Base-by-base conservation (phyloP, 1,284 basidiomycete genomes). In the Xerocomus nothofagi region DNA sequence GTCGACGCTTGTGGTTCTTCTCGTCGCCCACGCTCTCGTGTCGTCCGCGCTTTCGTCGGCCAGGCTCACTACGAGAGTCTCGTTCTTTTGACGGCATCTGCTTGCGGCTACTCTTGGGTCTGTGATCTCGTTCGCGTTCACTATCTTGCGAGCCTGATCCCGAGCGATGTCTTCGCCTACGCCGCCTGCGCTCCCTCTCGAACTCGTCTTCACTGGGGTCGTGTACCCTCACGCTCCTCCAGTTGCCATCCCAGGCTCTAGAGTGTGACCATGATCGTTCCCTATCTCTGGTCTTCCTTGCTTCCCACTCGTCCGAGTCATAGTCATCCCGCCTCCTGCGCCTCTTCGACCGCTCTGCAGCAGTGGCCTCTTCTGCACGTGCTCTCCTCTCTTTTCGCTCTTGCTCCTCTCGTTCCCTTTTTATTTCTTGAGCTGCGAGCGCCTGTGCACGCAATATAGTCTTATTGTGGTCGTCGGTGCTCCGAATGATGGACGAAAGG, bases 401-500 rank as follows among this genome's bases (percentile, higher is more conserved):
- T 51, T 80, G 75, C 53, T 84, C 83, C 34, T 83, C 78, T 31
- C 82, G 71, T 59, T 81, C 83, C 33, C 72, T 69, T 51, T 89
- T 82, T 6, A 84, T 77, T 56, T 90, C 86, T 55, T 86, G 75
- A 0, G 89, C 89, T 26, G 86, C 84, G 17, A 79, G 69, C 0
- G 87, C 85, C 69, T 97, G 91, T 17, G 86, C 79, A 36, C 83
- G 79, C 9, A 93, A 71, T 17, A 97, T 74, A 12, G 88, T 84
- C 67, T 85, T 84, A 68, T 97, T 97, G 66, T 97, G 94, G 49
- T 93, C 92, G 63, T 94, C 93, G 3, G 94, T 95, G 55, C 81
- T 92, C 53, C 85, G 82, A 48, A 97, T 93, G 52, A 97, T 91
- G 21, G 87, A 86, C 0, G 85, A 81, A 18, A 97, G 74, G 69